Evolutionary conservation across 768 basidiomycete species (phyloP), one percentile per base, ranked within the genome.

Genomic region (Pisolithus sp.): DNA sequence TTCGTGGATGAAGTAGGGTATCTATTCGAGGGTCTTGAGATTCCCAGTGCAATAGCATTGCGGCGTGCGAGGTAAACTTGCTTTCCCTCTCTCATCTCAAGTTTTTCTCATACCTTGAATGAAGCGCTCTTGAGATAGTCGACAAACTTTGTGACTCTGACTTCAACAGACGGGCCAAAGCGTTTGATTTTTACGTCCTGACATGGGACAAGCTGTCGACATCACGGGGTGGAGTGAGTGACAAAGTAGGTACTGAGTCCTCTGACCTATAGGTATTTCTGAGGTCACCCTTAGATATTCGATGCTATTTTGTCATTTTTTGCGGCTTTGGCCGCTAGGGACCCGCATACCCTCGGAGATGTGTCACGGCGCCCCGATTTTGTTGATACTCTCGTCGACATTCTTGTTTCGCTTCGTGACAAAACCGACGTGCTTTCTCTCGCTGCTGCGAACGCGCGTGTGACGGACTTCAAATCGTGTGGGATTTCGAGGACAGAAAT

Each of bases 1-100:
- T 92, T 92, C 61, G 65, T 90, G 40, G 90, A 93, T 54, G 89
- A 91, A 59, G 78, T 90, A 3, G 90, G 90, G 0, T 93, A 91
- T 67, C 68, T 92, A 5, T 86, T 91, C 54, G 90, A 93, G 65
- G 88, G 90, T 0, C 76, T 92, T 67, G 79, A 81, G 24, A 58
- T 66, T 9, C 71, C 71, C 15, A 76, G 74, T 15, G 73, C 76
- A 9, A 59, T 82, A 43, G 74, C 77, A 2, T 73, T 91, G 23
- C 75, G 82, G 46, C 76, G 87, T 56, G 79, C 84, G 10, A 91
- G 86, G 89, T 86, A 52, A 26, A 69, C 48, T 21, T 2, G 12
- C 38, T 21, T 41, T 43, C 31, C 26, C 31, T 15, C 21, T 26
- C 7, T 21, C 28, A 18, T 26, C 21, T 17, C 37, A 5, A 0